These are phyloP conservation scores for Saccharomyces kudriavzevii DNA, from an alignment of 805 yeast species.

Conservation along the genomic window DNA sequence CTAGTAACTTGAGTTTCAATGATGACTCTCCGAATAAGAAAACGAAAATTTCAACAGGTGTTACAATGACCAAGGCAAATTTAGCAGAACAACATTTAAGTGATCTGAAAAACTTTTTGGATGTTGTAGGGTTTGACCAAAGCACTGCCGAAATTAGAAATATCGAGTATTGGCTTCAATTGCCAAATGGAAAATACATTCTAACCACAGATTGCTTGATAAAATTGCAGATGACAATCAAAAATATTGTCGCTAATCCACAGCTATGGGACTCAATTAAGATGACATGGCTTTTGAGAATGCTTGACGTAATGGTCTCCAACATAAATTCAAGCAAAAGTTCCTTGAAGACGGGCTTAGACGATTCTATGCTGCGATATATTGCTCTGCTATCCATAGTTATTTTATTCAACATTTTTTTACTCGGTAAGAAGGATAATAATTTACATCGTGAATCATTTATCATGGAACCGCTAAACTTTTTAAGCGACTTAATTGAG, in stretches of 20 bases:
- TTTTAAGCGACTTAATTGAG: slow-evolving; percentile 29
- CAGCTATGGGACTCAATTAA: slow-evolving; percentile 7
- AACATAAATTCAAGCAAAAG: slow-evolving; percentile 13
- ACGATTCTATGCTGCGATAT: slow-evolving; percentile 11
- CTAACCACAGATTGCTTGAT: slow-evolving; percentile 12
- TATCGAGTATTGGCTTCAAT: slow-evolving; percentile 15
- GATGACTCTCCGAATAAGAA: slow-evolving; percentile 8
- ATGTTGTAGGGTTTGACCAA: slow-evolving; percentile 5
- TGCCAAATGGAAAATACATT: slow-evolving; percentile 7
- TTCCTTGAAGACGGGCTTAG: background rate
- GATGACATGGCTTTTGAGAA: slow-evolving; percentile 5
- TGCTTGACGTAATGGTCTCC: slow-evolving; percentile 14
- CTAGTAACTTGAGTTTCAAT: background rate
- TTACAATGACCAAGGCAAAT: slow-evolving; percentile 17
- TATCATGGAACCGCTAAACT: slow-evolving; percentile 35
- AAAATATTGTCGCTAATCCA: slow-evolving; percentile 13
- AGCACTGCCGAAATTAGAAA: slow-evolving; percentile 3
- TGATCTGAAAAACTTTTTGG: slow-evolving; percentile 13
- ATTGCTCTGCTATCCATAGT: slow-evolving; percentile 31
- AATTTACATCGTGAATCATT: slow-evolving; percentile 40
- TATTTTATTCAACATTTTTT: slow-evolving; percentile 36
- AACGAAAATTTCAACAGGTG: slow-evolving; percentile 12
- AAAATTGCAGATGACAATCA: slow-evolving; percentile 12
- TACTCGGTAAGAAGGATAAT: slow-evolving; percentile 36
- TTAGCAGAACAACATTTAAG: slow-evolving; percentile 17